phyloP scores from a whole-genome alignment of 371 early-diverging fungal genomes.

The Mucor indicus region DNA sequence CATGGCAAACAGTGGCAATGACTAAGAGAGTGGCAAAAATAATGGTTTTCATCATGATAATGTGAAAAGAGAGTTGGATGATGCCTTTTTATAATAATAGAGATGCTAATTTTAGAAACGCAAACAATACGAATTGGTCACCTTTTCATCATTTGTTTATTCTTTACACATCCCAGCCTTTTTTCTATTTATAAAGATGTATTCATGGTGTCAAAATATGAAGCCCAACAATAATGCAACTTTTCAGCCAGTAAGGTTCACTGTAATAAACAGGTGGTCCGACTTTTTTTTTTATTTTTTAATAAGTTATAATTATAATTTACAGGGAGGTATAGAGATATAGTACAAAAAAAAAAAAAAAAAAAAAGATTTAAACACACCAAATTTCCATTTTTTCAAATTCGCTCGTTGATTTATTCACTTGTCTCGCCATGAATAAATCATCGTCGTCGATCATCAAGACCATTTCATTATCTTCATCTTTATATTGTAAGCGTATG shows the following conservation, averaged over 20 bases:
- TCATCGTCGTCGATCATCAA: slow-evolving; percentile 92
- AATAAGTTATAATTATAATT: too few relatives aligned
- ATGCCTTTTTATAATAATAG: not conserved
- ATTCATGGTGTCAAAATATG: too few relatives aligned
- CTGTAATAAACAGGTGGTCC: too few relatives aligned
- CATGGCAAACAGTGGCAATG: not conserved
- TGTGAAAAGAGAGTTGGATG: not conserved
- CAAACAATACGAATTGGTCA: too few relatives aligned
- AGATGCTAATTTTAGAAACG: not conserved
- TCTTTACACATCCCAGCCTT: too few relatives aligned
- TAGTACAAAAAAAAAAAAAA: not conserved
- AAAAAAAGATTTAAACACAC: slow-evolving; percentile 34
- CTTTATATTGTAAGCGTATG: slow-evolving; percentile 78
- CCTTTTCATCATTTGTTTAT: too few relatives aligned
- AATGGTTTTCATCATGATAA: slow-evolving; percentile 4
- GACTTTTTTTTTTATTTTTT: too few relatives aligned
- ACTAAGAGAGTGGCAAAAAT: slow-evolving; percentile 6
- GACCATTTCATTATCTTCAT: slow-evolving; percentile 85
- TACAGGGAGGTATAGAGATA: too few relatives aligned
- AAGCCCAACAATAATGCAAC: too few relatives aligned
- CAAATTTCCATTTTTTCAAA: slow-evolving; percentile 64
- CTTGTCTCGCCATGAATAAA: slow-evolving; percentile 76
- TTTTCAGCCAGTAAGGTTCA: too few relatives aligned
- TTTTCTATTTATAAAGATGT: too few relatives aligned
- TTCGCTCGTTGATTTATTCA: slow-evolving; percentile 42